Percentiles rank a stretch among this genome's conserved stretches.
Conservation (phyloP, 2,329 filamentous ascomycete species). For the Nannizziopsis arthrosporioides region DNA sequence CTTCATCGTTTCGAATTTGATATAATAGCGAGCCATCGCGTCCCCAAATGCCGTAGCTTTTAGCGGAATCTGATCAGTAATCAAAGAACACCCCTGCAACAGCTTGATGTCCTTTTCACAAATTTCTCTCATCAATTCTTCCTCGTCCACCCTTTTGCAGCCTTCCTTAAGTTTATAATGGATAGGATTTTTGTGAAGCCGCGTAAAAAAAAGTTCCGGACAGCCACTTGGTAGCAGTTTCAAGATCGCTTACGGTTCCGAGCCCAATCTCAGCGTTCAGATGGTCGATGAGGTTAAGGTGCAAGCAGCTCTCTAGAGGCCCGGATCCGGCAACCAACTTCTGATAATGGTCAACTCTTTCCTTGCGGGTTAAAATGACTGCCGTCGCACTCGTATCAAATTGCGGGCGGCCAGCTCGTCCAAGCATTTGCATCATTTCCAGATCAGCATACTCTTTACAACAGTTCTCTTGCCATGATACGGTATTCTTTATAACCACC, state of each 20-base stretch:
- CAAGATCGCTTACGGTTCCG: conserved; percentile 54
- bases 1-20: conserved; percentile 71
- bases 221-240: conserved; percentile 62
- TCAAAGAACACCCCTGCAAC: conserved; percentile 50
- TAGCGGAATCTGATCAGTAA: conserved; percentile 42
- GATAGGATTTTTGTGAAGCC: conserved; percentile 56
- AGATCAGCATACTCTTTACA: conserved; percentile 66
- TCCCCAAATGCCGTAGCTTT: conserved; percentile 60
- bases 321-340: conserved; percentile 63
- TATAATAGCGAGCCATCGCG: conserved; percentile 73
- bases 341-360: conserved; percentile 56
- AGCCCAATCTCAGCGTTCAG: conserved; percentile 74
- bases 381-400: conserved; percentile 66
- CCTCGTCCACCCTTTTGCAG: conserved; percentile 40
- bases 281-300: conserved; percentile 69
- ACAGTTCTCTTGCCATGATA: conserved; percentile 49
- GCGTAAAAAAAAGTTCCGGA: conserved; percentile 64
- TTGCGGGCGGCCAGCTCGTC: conserved; percentile 69
- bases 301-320: conserved; percentile 63
- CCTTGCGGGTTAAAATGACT: conserved; percentile 64
- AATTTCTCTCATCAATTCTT: conserved; percentile 56
- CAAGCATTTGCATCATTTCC: conserved; percentile 85
- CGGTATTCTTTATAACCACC: conserved; percentile 71
- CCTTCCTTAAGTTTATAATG: conserved; percentile 57
- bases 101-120: conserved; percentile 56